These are phyloP conservation scores for Tephrocybe rancida DNA, from an alignment of 768 basidiomycete species.

Conservation along the genomic window DNA sequence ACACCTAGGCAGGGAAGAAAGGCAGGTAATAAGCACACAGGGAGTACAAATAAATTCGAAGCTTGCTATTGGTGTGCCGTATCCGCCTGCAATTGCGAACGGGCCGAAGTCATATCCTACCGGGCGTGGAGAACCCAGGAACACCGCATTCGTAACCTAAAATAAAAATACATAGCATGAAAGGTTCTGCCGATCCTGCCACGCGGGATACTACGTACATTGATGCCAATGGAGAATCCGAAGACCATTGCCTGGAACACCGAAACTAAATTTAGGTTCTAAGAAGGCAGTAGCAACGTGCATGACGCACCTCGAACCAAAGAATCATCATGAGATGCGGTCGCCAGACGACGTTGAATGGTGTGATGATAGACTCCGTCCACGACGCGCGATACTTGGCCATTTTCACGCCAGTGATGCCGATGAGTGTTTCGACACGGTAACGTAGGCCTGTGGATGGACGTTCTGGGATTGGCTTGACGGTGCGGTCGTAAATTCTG, in stretches of 20 bases:
- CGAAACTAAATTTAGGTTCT: neutral
- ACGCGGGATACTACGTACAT: constrained; percentile 30
- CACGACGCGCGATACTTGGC: constrained; percentile 39
- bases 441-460: constrained; percentile 41
- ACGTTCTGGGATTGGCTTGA: constrained; percentile 41
- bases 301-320: constrained; percentile 36
- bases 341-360: constrained; percentile 47
- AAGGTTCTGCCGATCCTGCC: neutral
- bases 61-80: constrained; percentile 40
- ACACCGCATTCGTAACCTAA: constrained; percentile 35
- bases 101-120: constrained; percentile 38
- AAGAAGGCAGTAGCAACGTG: neutral
- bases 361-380: constrained; percentile 33
- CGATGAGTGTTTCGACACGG: constrained; percentile 53
- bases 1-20: constrained; percentile 31
- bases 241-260: constrained; percentile 27
- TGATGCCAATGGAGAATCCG: constrained; percentile 34
- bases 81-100: constrained; percentile 40
- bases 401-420: constrained; percentile 55
- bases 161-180: constrained; percentile 26
- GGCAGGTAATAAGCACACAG: too few relatives aligned
- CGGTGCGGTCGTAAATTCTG: constrained; percentile 55
- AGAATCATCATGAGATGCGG: constrained; percentile 45
- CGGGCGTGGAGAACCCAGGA: constrained; percentile 27
- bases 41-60: neutral